Base-by-base conservation (phyloP, 1,284 basidiomycete species). In the Apiotrichum domesticum region DNA sequence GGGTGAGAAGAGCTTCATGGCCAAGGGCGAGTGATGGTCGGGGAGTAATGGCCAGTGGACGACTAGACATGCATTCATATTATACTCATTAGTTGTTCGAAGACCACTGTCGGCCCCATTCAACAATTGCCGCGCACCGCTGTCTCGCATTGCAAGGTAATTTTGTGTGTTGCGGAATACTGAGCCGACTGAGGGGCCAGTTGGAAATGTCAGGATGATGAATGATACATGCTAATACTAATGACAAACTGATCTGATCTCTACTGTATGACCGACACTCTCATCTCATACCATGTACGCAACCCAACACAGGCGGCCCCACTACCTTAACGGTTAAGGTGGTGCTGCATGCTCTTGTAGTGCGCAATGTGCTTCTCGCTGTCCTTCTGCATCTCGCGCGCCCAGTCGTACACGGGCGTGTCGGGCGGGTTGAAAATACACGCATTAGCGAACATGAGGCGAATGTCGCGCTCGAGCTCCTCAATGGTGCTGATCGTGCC, bases 401-500 rank as follows among this genome's bases (percentile, higher is more conserved):
- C 88, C 87, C 95, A 90, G 52, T 81, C 81, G 66, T 87, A 85
- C 10, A 95, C 87, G 70, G 90, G 87, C 29, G 86, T 87, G 4
- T 84, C 85, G 1, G 87, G 87, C 44, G 85, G 81, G 64, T 97
- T 97, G 74, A 91, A 97, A 87, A 96, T 90, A 82, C 93, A 87
- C 11, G 93, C 90, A 69, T 97, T 97, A 21, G 91, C 89, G 74
- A 95, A 94, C 86, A 97, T 91, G 57, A 96, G 79, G 68, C 85
- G 87, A 6, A 95, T 84, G 66, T 96, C 93, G 59, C 90, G 80
- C 72, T 92, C 87, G 68, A 88, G 93, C 72, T 96, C 91, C 42
- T 86, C 80, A 2, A 88, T 87, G 61, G 83, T 90, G 4, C 81
- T 78, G 48, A 95, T 89, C 2, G 82, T 66, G 0, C 91, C 91